Percentiles rank a stretch among this genome's conserved stretches.
phyloP scores from a whole-genome alignment of 768 basidiomycete species.

The Collybia mongolica region DNA sequence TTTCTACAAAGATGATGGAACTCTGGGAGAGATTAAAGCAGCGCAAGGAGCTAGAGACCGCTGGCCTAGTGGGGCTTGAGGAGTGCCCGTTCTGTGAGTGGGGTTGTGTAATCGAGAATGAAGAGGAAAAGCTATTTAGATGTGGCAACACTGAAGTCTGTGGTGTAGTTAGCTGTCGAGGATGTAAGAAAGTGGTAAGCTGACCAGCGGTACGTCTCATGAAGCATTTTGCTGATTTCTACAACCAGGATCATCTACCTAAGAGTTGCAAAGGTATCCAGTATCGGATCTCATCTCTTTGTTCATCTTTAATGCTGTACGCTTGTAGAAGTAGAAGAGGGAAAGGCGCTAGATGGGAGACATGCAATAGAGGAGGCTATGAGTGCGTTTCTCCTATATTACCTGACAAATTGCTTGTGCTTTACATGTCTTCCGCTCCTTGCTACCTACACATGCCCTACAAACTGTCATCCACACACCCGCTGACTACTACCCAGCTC shows the following conservation, averaged over 20 bases:
- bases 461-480: background rate
- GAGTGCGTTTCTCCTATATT: slow-evolving; percentile 48
- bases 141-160: slow-evolving; percentile 67
- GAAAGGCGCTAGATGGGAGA: slow-evolving; percentile 69
- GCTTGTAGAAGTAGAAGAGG: slow-evolving; percentile 66
- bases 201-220: no score
- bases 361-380: slow-evolving; percentile 91
- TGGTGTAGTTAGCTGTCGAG: slow-evolving; percentile 72
- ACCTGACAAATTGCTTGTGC: no score
- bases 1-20: slow-evolving; percentile 62
- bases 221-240: background rate
- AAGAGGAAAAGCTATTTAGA: slow-evolving; percentile 60
- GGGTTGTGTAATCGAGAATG: slow-evolving; percentile 68
- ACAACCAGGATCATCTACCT: slow-evolving; percentile 70
- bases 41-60: slow-evolving; percentile 75
- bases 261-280: slow-evolving; percentile 70
- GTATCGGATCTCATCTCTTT: background rate
- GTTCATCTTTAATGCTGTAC: background rate
- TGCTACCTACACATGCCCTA: no score
- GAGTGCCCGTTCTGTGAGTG: slow-evolving; percentile 92
- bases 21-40: slow-evolving; percentile 76
- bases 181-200: slow-evolving; percentile 71
- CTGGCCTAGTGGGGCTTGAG: slow-evolving; percentile 78
- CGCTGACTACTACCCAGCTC: slow-evolving; percentile 39
- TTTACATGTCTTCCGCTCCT: no score